A percentile compares a stretch with the other conserved stretches of the same genome.
phyloP scores from a whole-genome alignment of 1,284 basidiomycete genomes.

The Xanthoconium separans region DNA sequence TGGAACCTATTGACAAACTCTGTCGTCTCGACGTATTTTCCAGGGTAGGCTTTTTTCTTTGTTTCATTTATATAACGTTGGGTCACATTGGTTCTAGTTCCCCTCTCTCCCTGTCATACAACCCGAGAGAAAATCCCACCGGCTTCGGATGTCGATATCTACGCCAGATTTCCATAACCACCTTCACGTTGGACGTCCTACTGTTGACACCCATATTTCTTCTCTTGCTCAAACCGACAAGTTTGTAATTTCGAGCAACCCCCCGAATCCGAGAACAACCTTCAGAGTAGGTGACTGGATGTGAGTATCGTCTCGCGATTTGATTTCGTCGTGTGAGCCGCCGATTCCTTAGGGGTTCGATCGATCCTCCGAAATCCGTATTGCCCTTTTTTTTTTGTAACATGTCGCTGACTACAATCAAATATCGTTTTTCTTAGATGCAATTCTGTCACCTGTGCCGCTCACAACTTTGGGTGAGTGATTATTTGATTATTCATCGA shows the following conservation, averaged over 20 bases:
- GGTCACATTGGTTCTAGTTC: constrained; percentile 7
- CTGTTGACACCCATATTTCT: neutral
- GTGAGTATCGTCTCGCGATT: constrained; percentile 46
- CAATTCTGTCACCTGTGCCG: constrained; percentile 55
- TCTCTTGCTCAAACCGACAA: constrained; percentile 26
- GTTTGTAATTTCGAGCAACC: constrained; percentile 67
- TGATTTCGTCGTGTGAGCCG: constrained; percentile 9
- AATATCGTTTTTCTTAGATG: constrained; percentile 44
- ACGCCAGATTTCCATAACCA: constrained; percentile 35
- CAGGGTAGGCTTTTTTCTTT: constrained; percentile 31
- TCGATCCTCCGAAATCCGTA: constrained; percentile 16
- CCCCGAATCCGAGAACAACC: constrained; percentile 69
- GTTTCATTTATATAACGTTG: neutral
- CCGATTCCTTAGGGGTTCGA: constrained; percentile 16
- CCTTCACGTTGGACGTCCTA: constrained; percentile 8
- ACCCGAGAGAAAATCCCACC: constrained; percentile 23
- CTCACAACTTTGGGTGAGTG: constrained; percentile 77
- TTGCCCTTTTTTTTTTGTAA: neutral
- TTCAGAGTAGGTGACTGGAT: constrained; percentile 80
- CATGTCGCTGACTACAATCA: constrained; percentile 11
- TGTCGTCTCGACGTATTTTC: constrained; percentile 42
- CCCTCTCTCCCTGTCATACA: constrained; percentile 26
- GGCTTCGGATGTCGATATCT: constrained; percentile 38
- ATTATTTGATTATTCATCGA: constrained; percentile 26
- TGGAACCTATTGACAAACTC: constrained; percentile 57